Evolutionary conservation across 2,329 filamentous ascomycete species (phyloP), one percentile per base, ranked within the genome.

Genomic region (Scedosporium dehoogii): DNA sequence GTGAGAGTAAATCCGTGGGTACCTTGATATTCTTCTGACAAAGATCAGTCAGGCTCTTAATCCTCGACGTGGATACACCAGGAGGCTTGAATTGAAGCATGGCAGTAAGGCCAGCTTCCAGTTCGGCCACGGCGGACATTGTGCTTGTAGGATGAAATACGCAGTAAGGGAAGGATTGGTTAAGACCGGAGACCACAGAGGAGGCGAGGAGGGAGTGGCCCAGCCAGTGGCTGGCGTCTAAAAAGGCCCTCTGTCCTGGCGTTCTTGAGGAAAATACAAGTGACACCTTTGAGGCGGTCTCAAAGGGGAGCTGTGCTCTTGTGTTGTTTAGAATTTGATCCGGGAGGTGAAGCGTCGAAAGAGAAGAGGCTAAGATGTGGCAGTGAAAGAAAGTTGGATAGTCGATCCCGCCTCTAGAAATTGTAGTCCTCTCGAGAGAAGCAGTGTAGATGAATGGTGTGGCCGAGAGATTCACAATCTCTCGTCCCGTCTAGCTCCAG

Each of bases 21-120:
- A 96, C 92, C 88, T 96, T 88, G 70, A 96, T 87, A 74, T 96
- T 96, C 71, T 85, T 86, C 65, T 92, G 89, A 78, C 93, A 97
- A 53, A 97, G 86, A 33, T 85, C 81, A 21, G 93, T 97, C 76
- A 99, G 86, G 73, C 86, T 86, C 69, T 85, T 85, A 75, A 99
- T 96, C 77, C 94, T 93, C 68, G 91, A 91, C 69, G 92, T 92
- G 66, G 92, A 96, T 64, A 97, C 92, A 73, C 94, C 94, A 61
- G 94, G 94, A 55, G 94, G 88, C 78, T 96, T 97, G 72, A 97
- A 81, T 68, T 84, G 83, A 71, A 93, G 88, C 87, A 99, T 92
- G 72, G 90, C 92, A 80, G 94, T 91, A 73, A 99, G 85, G 76
- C 90, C 88, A 71, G 86, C 83, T 78, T 96, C 93, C 78, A 99